Conservation (phyloP, 768 basidiomycete species). For the Russula ochroleuca region DNA sequence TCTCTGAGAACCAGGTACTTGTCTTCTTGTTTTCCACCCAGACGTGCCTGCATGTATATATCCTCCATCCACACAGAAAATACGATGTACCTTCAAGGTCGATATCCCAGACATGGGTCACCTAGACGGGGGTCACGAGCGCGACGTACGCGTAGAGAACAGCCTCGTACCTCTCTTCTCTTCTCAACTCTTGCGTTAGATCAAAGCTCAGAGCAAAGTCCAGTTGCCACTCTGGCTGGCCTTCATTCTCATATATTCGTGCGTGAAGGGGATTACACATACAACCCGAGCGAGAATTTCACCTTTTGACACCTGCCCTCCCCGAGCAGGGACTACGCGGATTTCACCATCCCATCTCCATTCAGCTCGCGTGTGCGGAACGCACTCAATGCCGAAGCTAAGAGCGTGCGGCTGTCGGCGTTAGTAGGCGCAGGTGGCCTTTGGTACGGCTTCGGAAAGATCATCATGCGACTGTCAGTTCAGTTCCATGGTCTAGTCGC, state of each 20-base stretch:
- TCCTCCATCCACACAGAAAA: constrained; percentile 51
- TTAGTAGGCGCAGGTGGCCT: constrained; percentile 83
- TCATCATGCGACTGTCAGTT: constrained; percentile 75
- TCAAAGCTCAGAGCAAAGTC: constrained; percentile 68
- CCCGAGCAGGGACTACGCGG: constrained; percentile 88
- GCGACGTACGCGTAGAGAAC: constrained; percentile 50
- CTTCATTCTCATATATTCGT: constrained; percentile 82
- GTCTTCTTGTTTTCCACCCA: not conserved
- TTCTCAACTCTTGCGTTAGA: constrained; percentile 44
- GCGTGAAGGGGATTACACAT: constrained; percentile 28
- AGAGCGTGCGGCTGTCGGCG: constrained; percentile 74
- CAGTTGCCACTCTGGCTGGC: constrained; percentile 91
- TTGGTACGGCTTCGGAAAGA: constrained; percentile 92
- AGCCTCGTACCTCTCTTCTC: not conserved
- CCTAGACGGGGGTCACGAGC: constrained; percentile 79
- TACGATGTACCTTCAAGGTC: constrained; percentile 89
- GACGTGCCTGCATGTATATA: not conserved
- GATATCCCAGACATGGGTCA: constrained; percentile 85
- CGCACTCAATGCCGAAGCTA: constrained; percentile 84
- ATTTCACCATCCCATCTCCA: constrained; percentile 76
- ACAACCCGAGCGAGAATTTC: too few relatives aligned
- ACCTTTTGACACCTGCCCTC: too few relatives aligned
- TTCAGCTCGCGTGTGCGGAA: constrained; percentile 76
- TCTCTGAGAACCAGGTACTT: constrained; percentile 82
- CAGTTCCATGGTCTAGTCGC: not conserved